These are phyloP conservation scores for Verruconis gallopava DNA, from an alignment of 2,329 filamentous ascomycete species.

Conservation along the genomic window DNA sequence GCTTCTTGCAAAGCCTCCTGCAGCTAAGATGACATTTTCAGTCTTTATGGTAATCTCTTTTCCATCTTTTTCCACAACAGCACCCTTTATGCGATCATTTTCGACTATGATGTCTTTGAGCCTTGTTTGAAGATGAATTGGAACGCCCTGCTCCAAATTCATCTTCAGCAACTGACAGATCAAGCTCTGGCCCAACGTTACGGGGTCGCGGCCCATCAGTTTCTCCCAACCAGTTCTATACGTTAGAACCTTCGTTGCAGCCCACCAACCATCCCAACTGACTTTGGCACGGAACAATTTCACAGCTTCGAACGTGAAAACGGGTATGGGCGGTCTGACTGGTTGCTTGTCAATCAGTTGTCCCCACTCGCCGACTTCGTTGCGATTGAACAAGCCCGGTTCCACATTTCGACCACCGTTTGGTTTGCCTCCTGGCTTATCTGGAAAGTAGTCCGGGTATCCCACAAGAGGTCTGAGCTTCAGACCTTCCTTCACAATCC, in stretches of 20 bases:
- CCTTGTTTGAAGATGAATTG: constrained; percentile 11
- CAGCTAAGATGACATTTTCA: constrained; percentile 22
- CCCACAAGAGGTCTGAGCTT: constrained; percentile 15
- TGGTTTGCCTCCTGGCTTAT: constrained; percentile 14
- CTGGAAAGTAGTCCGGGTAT: constrained; percentile 24
- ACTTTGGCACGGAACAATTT: constrained; percentile 1
- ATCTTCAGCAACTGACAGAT: constrained; percentile 13
- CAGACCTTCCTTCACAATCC: constrained; percentile 18
- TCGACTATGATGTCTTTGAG: constrained; percentile 11
- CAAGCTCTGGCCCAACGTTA: constrained; percentile 16
- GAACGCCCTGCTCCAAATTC: constrained; percentile 9
- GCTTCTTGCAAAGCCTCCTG: constrained; percentile 26
- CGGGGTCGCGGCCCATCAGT: constrained; percentile 12
- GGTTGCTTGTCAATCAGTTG: constrained; percentile 12
- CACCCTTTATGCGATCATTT: constrained; percentile 17
- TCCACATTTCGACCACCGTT: constrained; percentile 18
- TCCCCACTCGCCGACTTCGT: constrained; percentile 18
- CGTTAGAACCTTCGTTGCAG: neutral
- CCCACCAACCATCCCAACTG: neutral
- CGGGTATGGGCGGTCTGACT: constrained; percentile 10
- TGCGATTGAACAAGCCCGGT: constrained; percentile 17
- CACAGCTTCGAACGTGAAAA: constrained; percentile 4
- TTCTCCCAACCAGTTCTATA: constrained; percentile 4
- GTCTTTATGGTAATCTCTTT: constrained; percentile 14
- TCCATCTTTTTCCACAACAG: constrained; percentile 17